Percentiles rank a stretch among this genome's conserved stretches.
Conservation (phyloP, 75 land plant species). For the Adiantum capillusveneris region DNA sequence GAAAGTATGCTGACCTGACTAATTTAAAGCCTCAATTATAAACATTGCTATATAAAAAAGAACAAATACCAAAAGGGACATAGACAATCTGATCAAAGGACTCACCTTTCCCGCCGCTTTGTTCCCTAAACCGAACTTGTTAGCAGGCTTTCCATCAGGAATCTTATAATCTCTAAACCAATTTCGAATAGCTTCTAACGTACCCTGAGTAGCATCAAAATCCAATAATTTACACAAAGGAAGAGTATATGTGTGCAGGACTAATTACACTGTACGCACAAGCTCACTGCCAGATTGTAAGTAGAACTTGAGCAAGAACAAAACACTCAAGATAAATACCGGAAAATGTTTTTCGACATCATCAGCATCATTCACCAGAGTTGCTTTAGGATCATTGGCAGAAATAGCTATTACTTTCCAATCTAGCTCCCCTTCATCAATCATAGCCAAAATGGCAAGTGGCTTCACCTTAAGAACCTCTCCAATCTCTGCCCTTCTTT, state of each 20-base stretch:
- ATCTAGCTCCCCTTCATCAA: conserved; percentile 98
- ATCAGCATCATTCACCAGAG: conserved; percentile 73
- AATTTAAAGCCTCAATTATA: too few species aligned
- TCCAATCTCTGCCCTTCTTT: conserved; percentile 56
- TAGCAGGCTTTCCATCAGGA: conserved; percentile 97
- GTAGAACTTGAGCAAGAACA: neutral
- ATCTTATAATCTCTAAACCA: conserved; percentile 99
- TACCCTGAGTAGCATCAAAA: conserved; percentile 46
- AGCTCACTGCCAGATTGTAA: too few species aligned
- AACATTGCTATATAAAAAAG: too few species aligned
- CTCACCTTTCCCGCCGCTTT: conserved; percentile 82
- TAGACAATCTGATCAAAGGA: too few species aligned
- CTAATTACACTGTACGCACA: too few species aligned
- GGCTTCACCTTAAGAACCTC: conserved; percentile 88
- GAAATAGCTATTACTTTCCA: conserved; percentile 98
- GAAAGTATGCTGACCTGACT: too few species aligned
- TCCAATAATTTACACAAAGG: neutral
- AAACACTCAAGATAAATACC: conserved; percentile 22
- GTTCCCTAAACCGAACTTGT: conserved; percentile 91
- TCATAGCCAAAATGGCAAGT: conserved; percentile 86
- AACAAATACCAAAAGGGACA: too few species aligned
- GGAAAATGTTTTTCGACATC: conserved; percentile 96
- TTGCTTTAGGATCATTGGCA: conserved; percentile 86
- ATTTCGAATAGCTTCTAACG: conserved; percentile 80
- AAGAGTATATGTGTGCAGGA: neutral